Percentiles rank a stretch among this genome's conserved stretches.
Evolutionary conservation across 805 yeast species (phyloP).

Genomic region (Saturnispora saitoi): DNA sequence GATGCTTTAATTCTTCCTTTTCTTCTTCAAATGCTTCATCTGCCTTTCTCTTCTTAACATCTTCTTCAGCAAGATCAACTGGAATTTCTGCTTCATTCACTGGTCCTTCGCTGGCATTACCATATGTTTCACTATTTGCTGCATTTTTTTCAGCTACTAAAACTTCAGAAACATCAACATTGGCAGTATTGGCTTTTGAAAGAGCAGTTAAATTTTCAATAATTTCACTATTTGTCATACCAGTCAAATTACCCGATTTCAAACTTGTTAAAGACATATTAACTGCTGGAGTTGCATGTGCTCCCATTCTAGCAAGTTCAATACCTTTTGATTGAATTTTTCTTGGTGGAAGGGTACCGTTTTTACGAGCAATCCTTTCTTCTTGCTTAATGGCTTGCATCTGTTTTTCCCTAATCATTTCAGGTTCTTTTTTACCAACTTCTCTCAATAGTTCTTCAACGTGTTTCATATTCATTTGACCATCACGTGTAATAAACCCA

Average conservation of each 20-base stretch:
- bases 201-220: constrained; percentile 54
- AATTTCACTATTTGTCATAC: constrained; percentile 59
- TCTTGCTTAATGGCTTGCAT: constrained; percentile 63
- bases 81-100: constrained; percentile 23
- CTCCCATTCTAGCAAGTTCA: constrained; percentile 44
- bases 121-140: constrained; percentile 19
- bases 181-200: constrained; percentile 64
- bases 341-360: constrained; percentile 31
- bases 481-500: constrained; percentile 86
- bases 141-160: constrained; percentile 34
- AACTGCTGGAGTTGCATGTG: constrained; percentile 53
- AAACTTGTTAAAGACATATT: constrained; percentile 67
- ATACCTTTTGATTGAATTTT: constrained; percentile 60
- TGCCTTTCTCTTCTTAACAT: constrained; percentile 17
- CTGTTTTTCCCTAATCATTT: constrained; percentile 61
- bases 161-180: constrained; percentile 58
- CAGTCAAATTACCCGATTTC: constrained; percentile 63
- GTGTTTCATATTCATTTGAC: constrained; percentile 62
- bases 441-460: constrained; percentile 63
- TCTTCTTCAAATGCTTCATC: constrained; percentile 14
- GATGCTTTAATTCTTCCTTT: constrained; percentile 9
- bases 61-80: constrained; percentile 21
- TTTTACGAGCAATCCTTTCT: constrained; percentile 54
- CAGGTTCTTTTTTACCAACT: constrained; percentile 67
- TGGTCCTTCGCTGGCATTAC: constrained; percentile 3